Conservation (phyloP, 257 asterid species). For the Jaltomata sinuosa region DNA sequence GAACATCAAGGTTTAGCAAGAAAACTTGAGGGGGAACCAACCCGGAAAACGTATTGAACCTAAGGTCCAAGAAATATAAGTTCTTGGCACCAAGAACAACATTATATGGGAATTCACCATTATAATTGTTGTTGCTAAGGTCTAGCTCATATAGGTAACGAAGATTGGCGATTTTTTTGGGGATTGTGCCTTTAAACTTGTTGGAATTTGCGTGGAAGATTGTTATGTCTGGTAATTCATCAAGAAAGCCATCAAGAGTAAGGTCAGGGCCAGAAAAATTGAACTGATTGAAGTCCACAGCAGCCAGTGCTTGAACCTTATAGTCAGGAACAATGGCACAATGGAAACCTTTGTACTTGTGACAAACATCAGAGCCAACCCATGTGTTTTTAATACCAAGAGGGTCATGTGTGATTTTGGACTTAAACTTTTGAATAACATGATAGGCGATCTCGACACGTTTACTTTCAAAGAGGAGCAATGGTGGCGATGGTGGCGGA, state of each 20-base stretch:
- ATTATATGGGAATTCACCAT: conserved; percentile 34
- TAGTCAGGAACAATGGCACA: conserved; percentile 14
- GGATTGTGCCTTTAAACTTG: conserved; percentile 30
- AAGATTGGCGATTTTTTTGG: conserved; percentile 12
- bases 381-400: conserved; percentile 11
- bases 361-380: conserved; percentile 37
- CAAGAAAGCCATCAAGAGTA: conserved; percentile 12
- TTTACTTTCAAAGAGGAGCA: background rate
- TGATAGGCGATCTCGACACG: background rate
- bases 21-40: conserved; percentile 27
- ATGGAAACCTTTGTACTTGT: conserved; percentile 43
- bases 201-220: conserved; percentile 56
- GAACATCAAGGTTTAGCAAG: conserved; percentile 42
- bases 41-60: conserved; percentile 48
- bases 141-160: conserved; percentile 42
- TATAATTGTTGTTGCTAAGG: conserved; percentile 49
- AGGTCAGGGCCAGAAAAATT: conserved; percentile 5
- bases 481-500: background rate
- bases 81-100: conserved; percentile 33
- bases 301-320: conserved; percentile 17
- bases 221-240: conserved; percentile 21
- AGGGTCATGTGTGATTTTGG: conserved; percentile 17
- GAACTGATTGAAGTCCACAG: conserved; percentile 33
- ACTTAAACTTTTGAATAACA: conserved; percentile 15
- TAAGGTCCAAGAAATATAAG: conserved; percentile 52